Conservation (phyloP, 768 basidiomycete genomes). For the Dendrothele bispora region DNA sequence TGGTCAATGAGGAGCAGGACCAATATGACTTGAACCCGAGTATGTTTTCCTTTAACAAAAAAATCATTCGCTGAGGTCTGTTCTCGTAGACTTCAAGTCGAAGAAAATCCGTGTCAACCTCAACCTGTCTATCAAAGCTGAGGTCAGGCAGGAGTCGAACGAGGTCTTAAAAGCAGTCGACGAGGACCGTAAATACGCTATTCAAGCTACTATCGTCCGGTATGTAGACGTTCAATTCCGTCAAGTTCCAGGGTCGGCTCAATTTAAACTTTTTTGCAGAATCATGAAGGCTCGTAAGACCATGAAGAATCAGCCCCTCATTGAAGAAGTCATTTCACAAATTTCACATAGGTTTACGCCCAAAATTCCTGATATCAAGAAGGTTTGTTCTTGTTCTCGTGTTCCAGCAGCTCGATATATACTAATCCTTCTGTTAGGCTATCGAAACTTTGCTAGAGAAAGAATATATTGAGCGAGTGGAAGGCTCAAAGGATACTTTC, state of each 20-base stretch:
- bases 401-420: too few relatives aligned
- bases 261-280: conserved; percentile 35
- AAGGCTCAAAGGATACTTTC: conserved; percentile 88
- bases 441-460: conserved; percentile 95
- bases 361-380: conserved; percentile 96
- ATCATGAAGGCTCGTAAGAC: conserved; percentile 97
- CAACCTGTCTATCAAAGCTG: conserved; percentile 91
- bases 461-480: conserved; percentile 95
- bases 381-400: conserved; percentile 56
- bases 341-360: conserved; percentile 88
- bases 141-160: conserved; percentile 85
- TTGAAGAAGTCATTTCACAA: conserved; percentile 88
- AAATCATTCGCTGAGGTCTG: neutral
- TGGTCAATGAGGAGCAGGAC: conserved; percentile 85
- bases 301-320: conserved; percentile 90
- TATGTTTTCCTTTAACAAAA: conserved; percentile 20
- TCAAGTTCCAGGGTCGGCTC: neutral
- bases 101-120: conserved; percentile 93
- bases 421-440: too few relatives aligned
- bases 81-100: conserved; percentile 74
- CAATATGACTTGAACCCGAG: conserved; percentile 91
- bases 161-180: conserved; percentile 95
- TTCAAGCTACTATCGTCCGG: conserved; percentile 93
- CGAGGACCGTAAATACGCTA: conserved; percentile 95
- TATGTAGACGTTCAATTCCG: conserved; percentile 22